Percentiles rank a stretch among this genome's conserved stretches.
These are phyloP conservation scores for Starmera stellimalicola DNA, from an alignment of 1,139 yeast genomes.

Conservation along the genomic window DNA sequence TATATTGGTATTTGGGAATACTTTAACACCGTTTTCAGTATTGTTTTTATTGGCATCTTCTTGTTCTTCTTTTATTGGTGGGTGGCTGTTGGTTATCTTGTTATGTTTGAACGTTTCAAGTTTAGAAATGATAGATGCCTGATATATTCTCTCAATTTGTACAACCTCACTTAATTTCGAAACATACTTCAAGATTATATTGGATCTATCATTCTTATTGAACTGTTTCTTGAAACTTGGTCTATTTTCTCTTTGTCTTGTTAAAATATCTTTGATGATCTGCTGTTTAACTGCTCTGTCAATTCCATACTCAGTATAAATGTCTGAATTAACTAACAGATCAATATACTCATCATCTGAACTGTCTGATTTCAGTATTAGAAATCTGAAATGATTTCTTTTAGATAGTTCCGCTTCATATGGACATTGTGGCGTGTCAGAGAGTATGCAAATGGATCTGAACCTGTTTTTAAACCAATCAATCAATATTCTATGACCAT, in stretches of 20 bases:
- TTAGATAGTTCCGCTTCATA: slow-evolving; percentile 16
- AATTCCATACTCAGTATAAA: slow-evolving; percentile 45
- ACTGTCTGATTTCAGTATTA: slow-evolving; percentile 33
- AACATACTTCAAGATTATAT: slow-evolving; percentile 39
- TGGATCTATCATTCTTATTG: slow-evolving; percentile 32
- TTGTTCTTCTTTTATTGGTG: slow-evolving; percentile 5
- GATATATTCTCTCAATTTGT: slow-evolving; percentile 53
- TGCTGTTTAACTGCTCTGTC: slow-evolving; percentile 25
- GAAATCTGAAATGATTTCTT: slow-evolving; percentile 34
- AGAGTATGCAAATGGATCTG: slow-evolving; percentile 45
- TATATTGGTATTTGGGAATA: slow-evolving; percentile 10
- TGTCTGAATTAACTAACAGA: slow-evolving; percentile 30
- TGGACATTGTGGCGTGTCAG: slow-evolving; percentile 32
- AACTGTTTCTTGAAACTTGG: slow-evolving; percentile 16
- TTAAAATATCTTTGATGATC: slow-evolving; percentile 26
- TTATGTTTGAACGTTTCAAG: slow-evolving; percentile 11
- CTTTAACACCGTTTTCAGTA: slow-evolving; percentile 9
- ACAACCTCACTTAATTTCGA: slow-evolving; percentile 44
- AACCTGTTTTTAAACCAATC: slow-evolving; percentile 61
- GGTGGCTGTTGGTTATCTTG: too few relatives aligned
- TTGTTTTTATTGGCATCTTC: not conserved
- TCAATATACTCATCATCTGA: slow-evolving; percentile 35
- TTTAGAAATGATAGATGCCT: slow-evolving; percentile 27
- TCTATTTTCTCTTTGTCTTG: slow-evolving; percentile 14
- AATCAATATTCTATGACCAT: slow-evolving; percentile 52